phyloP scores from a whole-genome alignment of 331 rosid genomes.

The Prunus yedoensis region DNA sequence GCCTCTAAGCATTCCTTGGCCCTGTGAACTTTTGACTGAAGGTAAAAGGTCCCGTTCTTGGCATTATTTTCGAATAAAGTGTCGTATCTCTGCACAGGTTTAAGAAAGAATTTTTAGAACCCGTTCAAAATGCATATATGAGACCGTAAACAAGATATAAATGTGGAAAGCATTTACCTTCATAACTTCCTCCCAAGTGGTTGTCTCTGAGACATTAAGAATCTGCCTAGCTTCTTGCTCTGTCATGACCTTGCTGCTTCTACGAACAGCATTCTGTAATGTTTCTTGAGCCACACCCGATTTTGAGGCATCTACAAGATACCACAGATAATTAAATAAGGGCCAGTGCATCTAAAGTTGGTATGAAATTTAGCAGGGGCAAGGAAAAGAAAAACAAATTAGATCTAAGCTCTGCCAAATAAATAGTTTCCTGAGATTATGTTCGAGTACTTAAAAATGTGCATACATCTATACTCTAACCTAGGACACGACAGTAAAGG shows the following conservation, averaged over 20 bases:
- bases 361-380: background rate
- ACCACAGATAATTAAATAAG: background rate
- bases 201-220: slow-evolving; percentile 61
- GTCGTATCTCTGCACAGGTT: slow-evolving; percentile 41
- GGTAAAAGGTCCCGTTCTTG: slow-evolving; percentile 64
- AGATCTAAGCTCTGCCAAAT: background rate
- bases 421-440: background rate
- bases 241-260: slow-evolving; percentile 54
- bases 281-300: slow-evolving; percentile 83
- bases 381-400: background rate
- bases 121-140: background rate
- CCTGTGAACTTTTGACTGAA: slow-evolving; percentile 78
- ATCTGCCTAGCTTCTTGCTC: slow-evolving; percentile 82
- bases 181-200: slow-evolving; percentile 70
- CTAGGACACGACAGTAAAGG: background rate
- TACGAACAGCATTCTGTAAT: slow-evolving; percentile 47
- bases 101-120: background rate
- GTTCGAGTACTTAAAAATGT: too few relatives aligned
- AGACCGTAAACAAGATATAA: background rate
- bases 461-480: background rate
- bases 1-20: slow-evolving; percentile 65
- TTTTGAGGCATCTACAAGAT: slow-evolving; percentile 61
- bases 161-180: slow-evolving; percentile 35
- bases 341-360: background rate
- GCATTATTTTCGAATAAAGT: slow-evolving; percentile 52